Base-by-base conservation (phyloP, 148 eudicot genomes). In the Rhododendron vialii region DNA sequence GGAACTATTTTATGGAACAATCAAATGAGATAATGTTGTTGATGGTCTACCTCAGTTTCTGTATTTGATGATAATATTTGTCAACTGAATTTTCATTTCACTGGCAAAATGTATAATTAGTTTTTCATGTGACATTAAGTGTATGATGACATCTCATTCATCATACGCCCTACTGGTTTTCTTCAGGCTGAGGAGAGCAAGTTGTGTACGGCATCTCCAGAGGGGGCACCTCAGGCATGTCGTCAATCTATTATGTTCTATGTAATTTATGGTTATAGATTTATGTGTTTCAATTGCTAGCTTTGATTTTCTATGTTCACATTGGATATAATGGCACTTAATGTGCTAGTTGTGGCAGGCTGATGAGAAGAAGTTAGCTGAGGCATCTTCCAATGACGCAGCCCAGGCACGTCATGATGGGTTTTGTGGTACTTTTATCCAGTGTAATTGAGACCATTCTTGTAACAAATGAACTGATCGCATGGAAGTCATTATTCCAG, bases 141-240 rank as follows among this genome's bases (percentile, higher is more conserved):
- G 81, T 43, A 41, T 63, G 20, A 65, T 63, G 30, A 41, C 33
- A 57, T 82, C 6, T 50, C n/a, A 8, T 41, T 41, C 26, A n/a
- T 63, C 33, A 43, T 24, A 36, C 2, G 43, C 75, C 1, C 7
- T 28, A 36, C 26, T 82, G 50, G 26, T 28, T 63, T n/a, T 38
- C 78, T 57, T 83, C 90, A 91, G 92, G 92, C 81, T 82, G 92
- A 85, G 36, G 90, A 80, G 85, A 84, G 78, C 78, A 84, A 86
- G 53, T n/a, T 89, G 89, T 83, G 84, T 78, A 84, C 86, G 51
- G 79, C 82, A 65, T 85, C 86, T 71, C 74, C 84, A 79, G 91
- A 89, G 73, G 90, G 80, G 48, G 90, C 89, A 43, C 86, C 80
- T 55, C 90, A 90, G 92, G 94, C 90, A 84, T 78, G 86, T 81